These are phyloP conservation scores for Neurospora sp. DNA, from an alignment of 495 filamentous ascomycete species.

Conservation along the genomic window DNA sequence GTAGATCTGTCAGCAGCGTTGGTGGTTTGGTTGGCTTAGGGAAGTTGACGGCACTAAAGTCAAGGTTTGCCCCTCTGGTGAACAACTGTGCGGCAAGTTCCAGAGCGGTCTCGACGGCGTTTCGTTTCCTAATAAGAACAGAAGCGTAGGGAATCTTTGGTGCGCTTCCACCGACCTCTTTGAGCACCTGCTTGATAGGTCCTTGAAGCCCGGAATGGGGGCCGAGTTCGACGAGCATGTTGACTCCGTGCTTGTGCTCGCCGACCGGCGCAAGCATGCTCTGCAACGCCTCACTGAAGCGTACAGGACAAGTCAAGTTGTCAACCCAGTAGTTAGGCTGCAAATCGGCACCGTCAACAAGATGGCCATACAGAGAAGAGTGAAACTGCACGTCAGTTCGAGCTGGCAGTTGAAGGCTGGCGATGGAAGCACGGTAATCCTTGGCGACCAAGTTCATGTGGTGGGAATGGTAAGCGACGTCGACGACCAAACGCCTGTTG, in stretches of 20 bases:
- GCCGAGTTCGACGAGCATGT: constrained; percentile 49
- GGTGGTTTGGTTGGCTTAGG: constrained; percentile 23
- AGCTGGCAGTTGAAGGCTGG: constrained; percentile 20
- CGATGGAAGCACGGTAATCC: constrained; percentile 26
- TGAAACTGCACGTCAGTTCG: constrained; percentile 30
- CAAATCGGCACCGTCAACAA: constrained; percentile 22
- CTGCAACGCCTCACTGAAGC: constrained; percentile 28
- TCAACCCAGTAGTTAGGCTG: constrained; percentile 38
- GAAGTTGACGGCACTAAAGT: constrained; percentile 34
- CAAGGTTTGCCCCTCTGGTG: constrained; percentile 32
- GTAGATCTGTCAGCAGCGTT: constrained; percentile 30
- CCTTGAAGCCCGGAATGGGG: constrained; percentile 52
- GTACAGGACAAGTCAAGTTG: constrained; percentile 31
- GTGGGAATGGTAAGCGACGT: constrained; percentile 54
- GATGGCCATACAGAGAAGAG: constrained; percentile 25
- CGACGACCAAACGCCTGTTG: constrained; percentile 44
- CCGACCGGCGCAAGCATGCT: constrained; percentile 26
- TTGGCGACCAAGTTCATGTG: constrained; percentile 46
- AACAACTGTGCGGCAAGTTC: constrained; percentile 35
- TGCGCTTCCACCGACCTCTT: constrained; percentile 25
- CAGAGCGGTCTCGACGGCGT: constrained; percentile 34
- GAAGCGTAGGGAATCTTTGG: constrained; percentile 24
- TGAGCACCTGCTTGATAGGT: constrained; percentile 45
- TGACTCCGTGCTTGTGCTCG: constrained; percentile 28
- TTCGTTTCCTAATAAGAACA: constrained; percentile 26